Base-by-base conservation (phyloP, 257 asterid species). In the Primulina huaijiensis region DNA sequence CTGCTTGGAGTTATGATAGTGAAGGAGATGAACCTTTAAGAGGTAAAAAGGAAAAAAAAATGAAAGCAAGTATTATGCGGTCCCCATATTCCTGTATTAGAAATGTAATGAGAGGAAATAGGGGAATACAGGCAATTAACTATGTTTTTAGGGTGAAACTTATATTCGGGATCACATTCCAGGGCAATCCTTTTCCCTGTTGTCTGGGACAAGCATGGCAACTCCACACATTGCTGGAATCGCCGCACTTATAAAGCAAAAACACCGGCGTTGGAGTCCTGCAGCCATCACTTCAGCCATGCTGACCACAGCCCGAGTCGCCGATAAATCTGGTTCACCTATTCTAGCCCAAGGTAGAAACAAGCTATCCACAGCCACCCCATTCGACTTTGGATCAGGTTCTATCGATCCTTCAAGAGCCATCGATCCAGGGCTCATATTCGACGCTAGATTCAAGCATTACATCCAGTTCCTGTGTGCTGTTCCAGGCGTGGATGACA, bases 151-250 rank as follows among this genome's bases (percentile, higher is more conserved):
- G 12, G 16, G 16, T 40, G 52, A 40, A 40, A 40, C 43, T 37
- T 37, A 37, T 17, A 40, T 40, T 40, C 5, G 4, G 52, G 17
- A 40, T 40, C 52, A 2, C 52, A 46, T 46, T 46, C 59, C 82
- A 83, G 95, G 88, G 58, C 89, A 83, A 72, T 70, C 30, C n/a
- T 83, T 87, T 25, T 87, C 93, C 0, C 53, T 86, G 14, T 29
- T 86, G 67, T 89, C 96, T 19, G 91, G 96, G 69, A 89, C 91
- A 4, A 89, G 93, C 82, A 89, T 85, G 91, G 91, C 91, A 10
- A 68, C 91, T 1, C 91, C 87, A 19, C 91, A 87, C 69, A 70
- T 89, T 3, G 89, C 93, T 2, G 93, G 88, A 27, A 82, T 85
- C 2, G 93, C 89, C 5, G 89, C 91, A 30, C 81, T 86, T 35